Evolutionary conservation across 176 grass and related monocot species (phyloP), one percentile per base, ranked within the genome.

Genomic region (Tuctoria greenei): DNA sequence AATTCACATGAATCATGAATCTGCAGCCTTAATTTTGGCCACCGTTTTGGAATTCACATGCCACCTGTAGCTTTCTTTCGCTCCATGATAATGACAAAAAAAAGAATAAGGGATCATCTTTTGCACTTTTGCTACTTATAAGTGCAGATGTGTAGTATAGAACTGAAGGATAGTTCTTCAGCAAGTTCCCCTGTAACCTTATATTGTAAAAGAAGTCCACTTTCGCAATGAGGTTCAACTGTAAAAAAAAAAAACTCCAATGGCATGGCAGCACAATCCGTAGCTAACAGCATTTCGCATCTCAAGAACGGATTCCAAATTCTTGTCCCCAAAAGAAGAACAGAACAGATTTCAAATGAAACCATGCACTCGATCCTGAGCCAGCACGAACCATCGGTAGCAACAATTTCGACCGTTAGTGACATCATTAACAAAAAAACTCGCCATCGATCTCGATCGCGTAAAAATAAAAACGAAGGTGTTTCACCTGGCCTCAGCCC

Each of bases 391-490:
- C 38, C 76, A 79, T 83, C n/a, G 69, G 47, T 74, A 79, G 56
- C 36, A 79, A 69, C 86, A 83, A 84, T 34, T 83, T 88, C 84
- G 69, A 79, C 81, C 75, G 75, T 88, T 88, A 75, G 67, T 80
- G 70, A 65, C 63, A 57, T 46, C 45, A 64, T 75, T 79, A 83
- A 83, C 75, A 63, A 51, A 18, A 76, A 49, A 47, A 75, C 13
- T 23, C 27, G 21, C 3, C 44, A 73, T 12, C 24, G 55, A 21
- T 75, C 64, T 86, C 20, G 65, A 87, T 74, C 44, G 63, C 21
- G 46, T 23, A 8, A 64, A 77, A 77, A 20, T 20, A 72, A 66
- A 15, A 57, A 35, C 14, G 27, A 11, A 38, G 8, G 44, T 64
- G 46, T 69, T 55, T 64, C 69, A 27, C 67, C 55, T 58, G 23